These are phyloP conservation scores for Omphalotus guepiniiformis DNA, from an alignment of 768 basidiomycete genomes.

Conservation along the genomic window DNA sequence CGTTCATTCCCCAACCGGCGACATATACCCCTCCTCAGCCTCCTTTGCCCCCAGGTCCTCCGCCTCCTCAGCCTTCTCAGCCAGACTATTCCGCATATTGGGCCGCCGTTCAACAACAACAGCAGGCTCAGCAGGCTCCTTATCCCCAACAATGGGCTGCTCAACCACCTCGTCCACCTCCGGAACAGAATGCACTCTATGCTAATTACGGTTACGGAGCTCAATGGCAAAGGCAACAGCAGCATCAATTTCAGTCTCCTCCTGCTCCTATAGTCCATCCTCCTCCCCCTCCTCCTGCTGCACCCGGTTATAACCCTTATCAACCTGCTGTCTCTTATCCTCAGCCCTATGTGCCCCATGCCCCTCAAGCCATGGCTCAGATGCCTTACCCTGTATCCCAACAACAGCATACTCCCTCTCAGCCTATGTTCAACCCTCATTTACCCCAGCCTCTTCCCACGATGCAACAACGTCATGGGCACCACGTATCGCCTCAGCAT, in stretches of 20 bases:
- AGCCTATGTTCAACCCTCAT: conserved; percentile 10
- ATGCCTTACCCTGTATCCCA: conserved; percentile 40
- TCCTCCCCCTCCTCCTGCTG: conserved; percentile 51
- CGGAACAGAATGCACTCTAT: conserved; percentile 82
- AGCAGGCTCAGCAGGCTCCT: conserved; percentile 50
- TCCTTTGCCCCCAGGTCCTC: conserved; percentile 76
- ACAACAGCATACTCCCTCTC: conserved; percentile 26
- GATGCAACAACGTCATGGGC: conserved; percentile 41
- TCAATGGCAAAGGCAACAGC: conserved; percentile 63
- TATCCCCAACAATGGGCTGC: conserved; percentile 64
- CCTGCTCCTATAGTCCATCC: conserved; percentile 49
- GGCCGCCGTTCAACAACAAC: conserved; percentile 49
- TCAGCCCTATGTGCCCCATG: conserved; percentile 64
- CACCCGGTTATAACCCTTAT: conserved; percentile 71
- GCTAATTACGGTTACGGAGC: conserved; percentile 90
- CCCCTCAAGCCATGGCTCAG: conserved; percentile 50
- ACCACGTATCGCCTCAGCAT: conserved; percentile 72
- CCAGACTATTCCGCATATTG: conserved; percentile 80
- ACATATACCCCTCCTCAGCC: conserved; percentile 73
- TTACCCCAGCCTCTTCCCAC: conserved; percentile 24
- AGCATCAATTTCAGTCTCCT: conserved; percentile 44
- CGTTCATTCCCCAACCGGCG: conserved; percentile 65
- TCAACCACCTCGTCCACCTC: conserved; percentile 61
- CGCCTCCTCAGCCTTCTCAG: conserved; percentile 61
- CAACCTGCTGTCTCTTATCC: conserved; percentile 64